Evolutionary conservation across 306 rosid genomes (phyloP).

Genomic region (Echinosophora koreensis): DNA sequence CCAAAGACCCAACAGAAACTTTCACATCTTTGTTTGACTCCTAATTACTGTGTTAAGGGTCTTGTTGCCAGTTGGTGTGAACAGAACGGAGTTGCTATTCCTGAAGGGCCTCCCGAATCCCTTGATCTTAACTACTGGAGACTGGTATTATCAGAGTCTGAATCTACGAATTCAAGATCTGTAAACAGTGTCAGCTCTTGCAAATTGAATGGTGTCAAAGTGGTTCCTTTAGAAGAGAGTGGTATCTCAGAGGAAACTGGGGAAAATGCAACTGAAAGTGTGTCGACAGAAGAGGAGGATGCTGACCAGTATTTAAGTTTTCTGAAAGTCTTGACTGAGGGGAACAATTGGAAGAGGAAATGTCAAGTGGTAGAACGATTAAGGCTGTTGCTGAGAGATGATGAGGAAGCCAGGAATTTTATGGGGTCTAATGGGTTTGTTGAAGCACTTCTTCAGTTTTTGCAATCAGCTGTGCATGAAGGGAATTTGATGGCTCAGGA

Average conservation of each 20-base stretch:
- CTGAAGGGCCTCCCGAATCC: slow-evolving; percentile 89
- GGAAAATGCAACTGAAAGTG: slow-evolving; percentile 63
- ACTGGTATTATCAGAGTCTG: slow-evolving; percentile 78
- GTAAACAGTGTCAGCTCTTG: slow-evolving; percentile 68
- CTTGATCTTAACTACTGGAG: slow-evolving; percentile 96
- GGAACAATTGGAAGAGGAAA: slow-evolving; percentile 65
- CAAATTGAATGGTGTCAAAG: slow-evolving; percentile 79
- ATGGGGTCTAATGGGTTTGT: slow-evolving; percentile 98
- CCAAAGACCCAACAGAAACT: slow-evolving; percentile 88
- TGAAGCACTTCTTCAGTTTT: slow-evolving; percentile 78
- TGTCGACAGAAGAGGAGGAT: slow-evolving; percentile 59
- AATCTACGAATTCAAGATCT: slow-evolving; percentile 72
- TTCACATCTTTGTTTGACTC: slow-evolving; percentile 87
- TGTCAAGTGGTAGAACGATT: slow-evolving; percentile 80
- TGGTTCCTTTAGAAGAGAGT: slow-evolving; percentile 84
- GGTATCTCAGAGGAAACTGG: slow-evolving; percentile 60
- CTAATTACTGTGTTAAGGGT: slow-evolving; percentile 97
- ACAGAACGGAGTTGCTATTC: slow-evolving; percentile 82
- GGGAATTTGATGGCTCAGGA: slow-evolving; percentile 74
- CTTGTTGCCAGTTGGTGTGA: slow-evolving; percentile 96
- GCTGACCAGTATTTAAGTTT: slow-evolving; percentile 64
- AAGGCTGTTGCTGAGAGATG: slow-evolving; percentile 83
- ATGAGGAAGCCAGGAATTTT: slow-evolving; percentile 86
- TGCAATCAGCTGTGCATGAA: slow-evolving; percentile 71
- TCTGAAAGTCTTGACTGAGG: slow-evolving; percentile 70